These are phyloP conservation scores for Nakaseomyces delphensis DNA, from an alignment of 1,139 yeast genomes.

Conservation along the genomic window DNA sequence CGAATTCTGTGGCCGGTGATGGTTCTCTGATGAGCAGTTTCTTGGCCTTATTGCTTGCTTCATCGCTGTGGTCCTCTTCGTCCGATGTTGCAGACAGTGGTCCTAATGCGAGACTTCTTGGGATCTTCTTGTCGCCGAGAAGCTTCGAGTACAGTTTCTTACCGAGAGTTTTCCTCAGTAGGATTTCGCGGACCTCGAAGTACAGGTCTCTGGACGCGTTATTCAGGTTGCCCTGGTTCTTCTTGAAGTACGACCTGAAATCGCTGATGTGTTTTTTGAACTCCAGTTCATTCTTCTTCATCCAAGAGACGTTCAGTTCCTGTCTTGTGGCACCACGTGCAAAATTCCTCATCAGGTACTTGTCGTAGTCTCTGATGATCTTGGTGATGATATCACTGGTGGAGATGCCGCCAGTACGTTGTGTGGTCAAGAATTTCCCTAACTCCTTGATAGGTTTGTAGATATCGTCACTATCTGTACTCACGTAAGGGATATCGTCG, in stretches of 20 bases:
- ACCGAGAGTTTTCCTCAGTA: constrained; percentile 42
- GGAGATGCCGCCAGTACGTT: constrained; percentile 92
- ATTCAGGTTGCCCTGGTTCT: constrained; percentile 59
- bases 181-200: constrained; percentile 70
- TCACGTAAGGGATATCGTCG: constrained; percentile 91
- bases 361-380: constrained; percentile 90
- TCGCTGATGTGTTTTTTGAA: constrained; percentile 83
- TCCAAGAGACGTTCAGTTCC: constrained; percentile 93
- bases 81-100: constrained; percentile 6
- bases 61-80: constrained; percentile 7
- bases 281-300: constrained; percentile 91
- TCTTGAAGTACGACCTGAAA: constrained; percentile 77
- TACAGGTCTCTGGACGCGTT: constrained; percentile 73
- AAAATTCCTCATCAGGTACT: constrained; percentile 90
- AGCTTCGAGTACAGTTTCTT: constrained; percentile 28
- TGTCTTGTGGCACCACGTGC: constrained; percentile 96
- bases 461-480: constrained; percentile 79
- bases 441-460: constrained; percentile 82
- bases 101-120: constrained; percentile 6
- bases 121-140: constrained; percentile 17
- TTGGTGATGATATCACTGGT: constrained; percentile 94
- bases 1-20: constrained; percentile 59
- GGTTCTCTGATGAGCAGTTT: constrained; percentile 20
- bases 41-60: constrained; percentile 1
- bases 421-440: constrained; percentile 90